A percentile compares a stretch with the other conserved stretches of the same genome.
phyloP scores from a whole-genome alignment of 305 asterid species.

The Nicotiana rustica region DNA sequence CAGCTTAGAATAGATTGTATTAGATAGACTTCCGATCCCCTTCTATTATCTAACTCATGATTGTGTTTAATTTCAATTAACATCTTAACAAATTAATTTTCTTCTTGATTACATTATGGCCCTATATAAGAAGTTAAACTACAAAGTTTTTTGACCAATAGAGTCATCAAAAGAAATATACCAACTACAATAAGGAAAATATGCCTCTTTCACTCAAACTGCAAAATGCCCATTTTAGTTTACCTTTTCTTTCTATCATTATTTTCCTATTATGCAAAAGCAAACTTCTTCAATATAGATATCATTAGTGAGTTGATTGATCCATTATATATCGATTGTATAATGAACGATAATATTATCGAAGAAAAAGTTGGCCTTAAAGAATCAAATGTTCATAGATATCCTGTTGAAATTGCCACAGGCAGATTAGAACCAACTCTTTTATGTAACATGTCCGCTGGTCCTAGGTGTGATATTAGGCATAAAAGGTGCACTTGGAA shows the following conservation, averaged over 20 bases:
- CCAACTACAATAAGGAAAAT: too few species aligned
- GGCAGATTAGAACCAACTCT: neutral
- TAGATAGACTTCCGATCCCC: too few species aligned
- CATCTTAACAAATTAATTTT: neutral
- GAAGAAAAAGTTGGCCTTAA: neutral
- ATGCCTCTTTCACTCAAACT: neutral
- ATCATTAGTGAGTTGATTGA: neutral
- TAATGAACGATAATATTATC: neutral
- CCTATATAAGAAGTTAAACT: neutral
- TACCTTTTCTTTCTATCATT: neutral
- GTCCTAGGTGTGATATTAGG: neutral
- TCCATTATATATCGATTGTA: slow-evolving; percentile 1
- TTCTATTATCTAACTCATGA: neutral
- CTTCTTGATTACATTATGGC: neutral
- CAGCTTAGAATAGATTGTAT: neutral
- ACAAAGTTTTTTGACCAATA: neutral
- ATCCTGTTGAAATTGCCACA: neutral
- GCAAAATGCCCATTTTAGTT: neutral
- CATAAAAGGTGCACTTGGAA: slow-evolving; percentile 29
- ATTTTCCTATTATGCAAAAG: neutral
- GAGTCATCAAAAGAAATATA: too few species aligned
- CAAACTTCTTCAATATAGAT: neutral
- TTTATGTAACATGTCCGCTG: slow-evolving; percentile 3
- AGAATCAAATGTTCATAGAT: neutral
- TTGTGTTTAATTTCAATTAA: neutral